phyloP scores from a whole-genome alignment of 176 grass and related monocot genomes.

The Puccinellia tenuiflora region DNA sequence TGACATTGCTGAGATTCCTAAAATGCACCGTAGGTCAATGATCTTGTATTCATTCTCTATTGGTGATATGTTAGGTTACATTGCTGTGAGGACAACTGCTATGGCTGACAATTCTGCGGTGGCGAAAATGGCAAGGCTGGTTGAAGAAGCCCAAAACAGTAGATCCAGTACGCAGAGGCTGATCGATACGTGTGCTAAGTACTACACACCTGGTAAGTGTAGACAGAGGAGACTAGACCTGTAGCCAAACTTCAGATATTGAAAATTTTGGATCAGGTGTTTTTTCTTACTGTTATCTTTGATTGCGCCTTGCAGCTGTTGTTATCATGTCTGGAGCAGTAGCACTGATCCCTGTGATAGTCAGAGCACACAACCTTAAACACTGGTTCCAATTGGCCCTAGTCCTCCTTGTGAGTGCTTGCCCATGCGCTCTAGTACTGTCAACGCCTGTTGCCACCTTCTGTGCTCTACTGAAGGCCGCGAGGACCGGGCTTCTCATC shows the following conservation, averaged over 20 bases:
- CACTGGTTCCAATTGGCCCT: constrained; percentile 67
- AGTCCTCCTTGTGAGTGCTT: constrained; percentile 88
- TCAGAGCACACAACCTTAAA: constrained; percentile 41
- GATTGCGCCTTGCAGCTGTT: constrained; percentile 60
- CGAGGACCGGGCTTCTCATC: constrained; percentile 67
- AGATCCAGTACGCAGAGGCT: constrained; percentile 69
- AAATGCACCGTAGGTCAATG: background rate
- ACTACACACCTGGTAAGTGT: constrained; percentile 79
- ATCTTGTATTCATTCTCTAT: constrained; percentile 6
- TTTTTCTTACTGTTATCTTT: constrained; percentile 25
- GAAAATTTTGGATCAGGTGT: background rate
- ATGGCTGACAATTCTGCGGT: constrained; percentile 77
- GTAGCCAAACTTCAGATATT: background rate
- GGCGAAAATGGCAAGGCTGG: constrained; percentile 86
- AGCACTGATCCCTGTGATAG: constrained; percentile 52
- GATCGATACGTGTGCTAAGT: constrained; percentile 90
- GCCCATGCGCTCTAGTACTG: constrained; percentile 86
- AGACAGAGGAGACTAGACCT: background rate
- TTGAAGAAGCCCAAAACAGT: constrained; percentile 95
- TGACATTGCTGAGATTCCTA: background rate
- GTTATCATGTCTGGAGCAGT: constrained; percentile 58
- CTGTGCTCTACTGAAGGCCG: constrained; percentile 78
- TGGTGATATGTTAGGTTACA: constrained; percentile 58
- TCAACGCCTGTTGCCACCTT: constrained; percentile 90
- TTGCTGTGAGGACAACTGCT: constrained; percentile 85